Evolutionary conservation across 208 protist species (phyloP), one percentile per base, ranked within the genome.

Genomic region (Acanthamoeba castellanii): DNA sequence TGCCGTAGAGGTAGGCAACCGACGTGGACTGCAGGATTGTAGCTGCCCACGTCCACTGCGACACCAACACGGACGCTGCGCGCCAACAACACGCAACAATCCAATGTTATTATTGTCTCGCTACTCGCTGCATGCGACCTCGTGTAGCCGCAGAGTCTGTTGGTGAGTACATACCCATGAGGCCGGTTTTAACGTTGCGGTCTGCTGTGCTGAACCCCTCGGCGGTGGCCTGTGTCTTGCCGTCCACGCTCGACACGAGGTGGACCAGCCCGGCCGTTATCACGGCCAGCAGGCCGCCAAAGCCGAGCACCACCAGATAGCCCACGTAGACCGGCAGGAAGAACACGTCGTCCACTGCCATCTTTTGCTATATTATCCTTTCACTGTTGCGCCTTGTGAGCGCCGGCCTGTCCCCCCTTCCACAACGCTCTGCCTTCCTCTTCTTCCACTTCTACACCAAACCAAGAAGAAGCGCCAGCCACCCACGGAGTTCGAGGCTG

Each of bases 41-140:
- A 4, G 96, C 96, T 7, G 96, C 96, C 96, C 96, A 97, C 25
- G 96, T 97, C 96, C 96, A 97, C 81, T 96, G 87, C 11, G 95
- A 97, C 11, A 97, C 95, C 66, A 97, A 68, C 16, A 94, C 95
- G 0, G 93, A 84, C 22, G 96, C 93, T 50, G 50, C 9, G 37
- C 70, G 0, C 13, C n/a, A n/a, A 20, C 27, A 7, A 66, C 59
- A n/a, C 7, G 59, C 16, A 66, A 66, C 25, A 66, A 25, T 64
- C 9, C 20, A 64, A 64, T 25, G 9, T 64, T 64, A n/a, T 66
- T 66, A 66, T 66, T 78, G n/a, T 30, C 20, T 78, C 20, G 22
- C 16, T 47, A 7, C 7, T 78, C 70, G 5, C 6, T 4, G 45
- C 2, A 78, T 3, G 16, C 27, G 59, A 4, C 27, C 59, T 27